phyloP scores from a whole-genome alignment of 768 basidiomycete species.

The Epithele typhae region DNA sequence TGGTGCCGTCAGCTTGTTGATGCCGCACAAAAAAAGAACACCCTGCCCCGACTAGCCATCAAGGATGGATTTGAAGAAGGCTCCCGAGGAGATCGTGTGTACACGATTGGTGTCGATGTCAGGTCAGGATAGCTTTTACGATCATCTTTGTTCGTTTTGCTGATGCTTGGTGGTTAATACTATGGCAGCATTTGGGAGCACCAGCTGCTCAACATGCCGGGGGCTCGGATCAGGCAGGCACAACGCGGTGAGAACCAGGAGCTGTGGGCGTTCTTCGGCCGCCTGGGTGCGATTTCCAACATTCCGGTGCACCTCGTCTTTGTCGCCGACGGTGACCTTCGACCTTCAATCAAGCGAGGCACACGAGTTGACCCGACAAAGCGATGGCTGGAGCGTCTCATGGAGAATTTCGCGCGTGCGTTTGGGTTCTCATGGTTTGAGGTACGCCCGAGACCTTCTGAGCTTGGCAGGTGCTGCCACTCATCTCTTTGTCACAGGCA shows the following conservation, averaged over 20 bases:
- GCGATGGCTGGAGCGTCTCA: slow-evolving; percentile 15
- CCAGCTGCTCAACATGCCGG: too few species aligned
- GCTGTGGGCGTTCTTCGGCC: slow-evolving; percentile 40
- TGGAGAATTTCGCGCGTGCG: slow-evolving; percentile 19
- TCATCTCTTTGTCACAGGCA: slow-evolving; percentile 29
- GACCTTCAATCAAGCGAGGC: slow-evolving; percentile 38
- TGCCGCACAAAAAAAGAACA: too few species aligned
- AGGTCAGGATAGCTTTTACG: too few species aligned
- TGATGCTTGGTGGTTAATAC: too few species aligned
- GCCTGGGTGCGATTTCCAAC: slow-evolving; percentile 31
- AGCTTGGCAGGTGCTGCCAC: neutral
- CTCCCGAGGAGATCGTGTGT: too few species aligned
- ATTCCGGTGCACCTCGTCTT: slow-evolving; percentile 40
- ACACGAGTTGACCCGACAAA: slow-evolving; percentile 24
- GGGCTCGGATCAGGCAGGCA: too few species aligned
- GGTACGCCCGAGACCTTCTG: slow-evolving; percentile 12
- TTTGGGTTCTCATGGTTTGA: slow-evolving; percentile 26
- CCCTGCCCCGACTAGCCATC: too few species aligned
- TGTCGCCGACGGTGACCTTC: slow-evolving; percentile 42
- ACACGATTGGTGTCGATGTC: too few species aligned
- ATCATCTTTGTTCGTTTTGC: too few species aligned
- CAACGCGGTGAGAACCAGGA: slow-evolving; percentile 42
- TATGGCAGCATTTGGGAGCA: too few species aligned
- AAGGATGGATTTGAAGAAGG: too few species aligned
- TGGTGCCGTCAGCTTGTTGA: too few species aligned